phyloP scores from a whole-genome alignment of 257 asterid species.

The Solanum chilense region DNA sequence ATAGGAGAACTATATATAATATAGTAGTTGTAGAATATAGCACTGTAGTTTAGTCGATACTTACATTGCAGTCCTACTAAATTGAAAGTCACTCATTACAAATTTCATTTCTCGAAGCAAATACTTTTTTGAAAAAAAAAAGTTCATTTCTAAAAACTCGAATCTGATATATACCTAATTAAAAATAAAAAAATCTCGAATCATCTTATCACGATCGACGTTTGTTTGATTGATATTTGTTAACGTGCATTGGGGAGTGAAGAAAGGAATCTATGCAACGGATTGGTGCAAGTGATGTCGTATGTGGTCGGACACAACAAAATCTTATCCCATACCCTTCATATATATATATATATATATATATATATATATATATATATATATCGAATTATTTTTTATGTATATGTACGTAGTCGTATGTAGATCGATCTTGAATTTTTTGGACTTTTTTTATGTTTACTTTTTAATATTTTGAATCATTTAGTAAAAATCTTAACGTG shows the following conservation, averaged over 20 bases:
- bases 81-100: neutral
- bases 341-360: neutral
- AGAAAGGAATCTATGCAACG: conserved; percentile 25
- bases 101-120: neutral
- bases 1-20: neutral
- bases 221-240: neutral
- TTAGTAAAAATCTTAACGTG: too few relatives aligned
- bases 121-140: neutral
- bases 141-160: neutral
- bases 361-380: neutral
- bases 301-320: conserved; percentile 47
- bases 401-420: too few relatives aligned
- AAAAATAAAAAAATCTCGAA: neutral
- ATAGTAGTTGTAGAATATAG: neutral
- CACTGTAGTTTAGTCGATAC: neutral
- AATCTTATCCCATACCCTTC: neutral
- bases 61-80: neutral
- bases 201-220: neutral
- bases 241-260: conserved; percentile 23
- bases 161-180: neutral
- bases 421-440: too few relatives aligned
- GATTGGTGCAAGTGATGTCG: conserved; percentile 42
- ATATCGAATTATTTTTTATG: too few relatives aligned
- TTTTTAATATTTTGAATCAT: too few relatives aligned
- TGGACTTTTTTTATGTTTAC: too few relatives aligned